Percentiles rank a stretch among this genome's conserved stretches.
Evolutionary conservation across 1,139 yeast species (phyloP).

Genomic region (Pneumocystis sp.): DNA sequence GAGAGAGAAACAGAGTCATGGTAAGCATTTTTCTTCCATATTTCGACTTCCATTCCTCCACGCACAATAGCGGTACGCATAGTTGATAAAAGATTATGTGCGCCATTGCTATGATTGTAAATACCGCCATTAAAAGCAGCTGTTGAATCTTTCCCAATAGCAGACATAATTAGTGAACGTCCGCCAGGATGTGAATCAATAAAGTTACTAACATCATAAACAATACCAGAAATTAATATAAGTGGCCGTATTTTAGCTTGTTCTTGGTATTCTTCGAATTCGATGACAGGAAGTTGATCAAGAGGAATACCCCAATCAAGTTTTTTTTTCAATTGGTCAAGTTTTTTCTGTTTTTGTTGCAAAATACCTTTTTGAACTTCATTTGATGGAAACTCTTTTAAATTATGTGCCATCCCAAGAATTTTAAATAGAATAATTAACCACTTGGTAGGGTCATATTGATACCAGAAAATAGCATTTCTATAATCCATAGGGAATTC

Average conservation of each 20-base stretch:
- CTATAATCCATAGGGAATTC: slow-evolving; percentile 98
- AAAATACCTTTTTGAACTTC: slow-evolving; percentile 92
- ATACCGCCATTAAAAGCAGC: slow-evolving; percentile 97
- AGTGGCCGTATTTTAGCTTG: slow-evolving; percentile 47
- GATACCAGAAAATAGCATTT: slow-evolving; percentile 96
- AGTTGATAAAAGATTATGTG: slow-evolving; percentile 85
- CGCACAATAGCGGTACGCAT: slow-evolving; percentile 93
- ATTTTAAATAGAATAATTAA: slow-evolving; percentile 56
- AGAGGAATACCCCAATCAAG: slow-evolving; percentile 90
- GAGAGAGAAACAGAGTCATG: slow-evolving; percentile 43
- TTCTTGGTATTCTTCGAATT: slow-evolving; percentile 63
- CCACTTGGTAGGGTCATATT: slow-evolving; percentile 91
- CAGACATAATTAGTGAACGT: slow-evolving; percentile 66
- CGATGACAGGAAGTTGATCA: slow-evolving; percentile 79
- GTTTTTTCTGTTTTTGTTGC: slow-evolving; percentile 93
- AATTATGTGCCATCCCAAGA: slow-evolving; percentile 75
- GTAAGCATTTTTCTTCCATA: slow-evolving; percentile 48
- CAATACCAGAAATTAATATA: slow-evolving; percentile 81
- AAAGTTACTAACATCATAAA: slow-evolving; percentile 76
- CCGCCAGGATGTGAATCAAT: slow-evolving; percentile 98
- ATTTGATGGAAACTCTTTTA: slow-evolving; percentile 85
- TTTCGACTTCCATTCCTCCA: slow-evolving; percentile 70
- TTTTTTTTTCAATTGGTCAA: slow-evolving; percentile 60
- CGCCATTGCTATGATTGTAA: slow-evolving; percentile 92
- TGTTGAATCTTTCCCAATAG: slow-evolving; percentile 91